phyloP scores from a whole-genome alignment of 2,329 filamentous ascomycete species.

The Xylariales sp. region DNA sequence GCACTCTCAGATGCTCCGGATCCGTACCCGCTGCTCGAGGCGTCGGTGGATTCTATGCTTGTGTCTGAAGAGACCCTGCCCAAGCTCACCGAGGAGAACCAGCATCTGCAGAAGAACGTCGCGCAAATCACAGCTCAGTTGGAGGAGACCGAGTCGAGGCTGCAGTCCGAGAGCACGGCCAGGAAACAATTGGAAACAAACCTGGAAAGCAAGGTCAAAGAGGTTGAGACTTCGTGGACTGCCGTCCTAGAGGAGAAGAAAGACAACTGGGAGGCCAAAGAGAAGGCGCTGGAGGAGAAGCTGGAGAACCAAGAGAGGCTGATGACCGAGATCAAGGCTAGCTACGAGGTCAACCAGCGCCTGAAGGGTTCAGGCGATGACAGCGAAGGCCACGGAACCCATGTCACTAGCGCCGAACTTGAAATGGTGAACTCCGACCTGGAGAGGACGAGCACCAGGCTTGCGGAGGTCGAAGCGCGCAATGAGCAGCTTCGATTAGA shows the following conservation, averaged over 20 bases:
- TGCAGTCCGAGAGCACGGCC: conserved; percentile 72
- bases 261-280: conserved; percentile 94
- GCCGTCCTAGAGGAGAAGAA: conserved; percentile 90
- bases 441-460: conserved; percentile 78
- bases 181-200: conserved; percentile 72
- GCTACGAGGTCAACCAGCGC: conserved; percentile 91
- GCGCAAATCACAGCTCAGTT: conserved; percentile 72
- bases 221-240: conserved; percentile 85
- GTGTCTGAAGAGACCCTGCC: conserved; percentile 89
- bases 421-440: conserved; percentile 91
- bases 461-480: conserved; percentile 87
- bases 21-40: conserved; percentile 92
- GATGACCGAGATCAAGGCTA: conserved; percentile 92
- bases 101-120: conserved; percentile 77
- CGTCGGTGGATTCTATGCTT: conserved; percentile 90
- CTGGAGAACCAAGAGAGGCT: conserved; percentile 89
- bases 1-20: conserved; percentile 93
- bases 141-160: conserved; percentile 73
- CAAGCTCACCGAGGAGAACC: conserved; percentile 82
- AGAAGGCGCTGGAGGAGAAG: conserved; percentile 87
- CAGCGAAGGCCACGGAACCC: conserved; percentile 49
- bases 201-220: conserved; percentile 77
- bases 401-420: conserved; percentile 81
- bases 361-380: conserved; percentile 71
- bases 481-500: conserved; percentile 93